These are phyloP conservation scores for Artemisia tridentata DNA, from an alignment of 129 eudicot species.

Conservation along the genomic window DNA sequence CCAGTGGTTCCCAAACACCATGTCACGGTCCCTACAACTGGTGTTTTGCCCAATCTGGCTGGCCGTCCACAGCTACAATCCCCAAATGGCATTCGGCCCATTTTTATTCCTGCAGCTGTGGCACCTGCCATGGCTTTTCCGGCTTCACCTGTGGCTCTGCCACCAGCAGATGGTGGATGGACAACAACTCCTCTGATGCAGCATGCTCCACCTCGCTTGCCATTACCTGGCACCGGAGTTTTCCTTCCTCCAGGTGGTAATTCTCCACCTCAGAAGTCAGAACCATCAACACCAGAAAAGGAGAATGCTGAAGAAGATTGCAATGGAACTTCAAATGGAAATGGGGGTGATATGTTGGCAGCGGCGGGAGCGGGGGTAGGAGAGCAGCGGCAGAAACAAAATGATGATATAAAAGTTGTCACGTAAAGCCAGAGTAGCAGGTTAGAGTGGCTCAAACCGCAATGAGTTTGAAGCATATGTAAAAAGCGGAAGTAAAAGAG, in stretches of 20 bases:
- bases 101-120: slow-evolving; percentile 53
- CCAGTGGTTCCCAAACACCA: slow-evolving; percentile 56
- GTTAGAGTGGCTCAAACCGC: not conserved
- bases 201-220: slow-evolving; percentile 41
- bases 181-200: slow-evolving; percentile 40
- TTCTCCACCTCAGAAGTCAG: slow-evolving; percentile 21
- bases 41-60: slow-evolving; percentile 36
- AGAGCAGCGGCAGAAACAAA: no score
- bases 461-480: not conserved
- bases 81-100: slow-evolving; percentile 56
- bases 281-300: slow-evolving; percentile 20
- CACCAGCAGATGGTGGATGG: not conserved
- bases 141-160: not conserved
- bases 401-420: no score
- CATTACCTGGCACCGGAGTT: slow-evolving; percentile 67
- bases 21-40: slow-evolving; percentile 41
- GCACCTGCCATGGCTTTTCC: slow-evolving; percentile 52
- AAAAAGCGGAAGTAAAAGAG: not conserved
- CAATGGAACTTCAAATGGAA: slow-evolving; percentile 33
- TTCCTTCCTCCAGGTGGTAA: slow-evolving; percentile 68
- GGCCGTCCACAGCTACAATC: slow-evolving; percentile 4
- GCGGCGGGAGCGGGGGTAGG: not conserved
- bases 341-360: not conserved
- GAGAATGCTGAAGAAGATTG: slow-evolving; percentile 25
- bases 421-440: no score